Evolutionary conservation across 805 yeast species (phyloP).

Genomic region (Danielia oregonensis): DNA sequence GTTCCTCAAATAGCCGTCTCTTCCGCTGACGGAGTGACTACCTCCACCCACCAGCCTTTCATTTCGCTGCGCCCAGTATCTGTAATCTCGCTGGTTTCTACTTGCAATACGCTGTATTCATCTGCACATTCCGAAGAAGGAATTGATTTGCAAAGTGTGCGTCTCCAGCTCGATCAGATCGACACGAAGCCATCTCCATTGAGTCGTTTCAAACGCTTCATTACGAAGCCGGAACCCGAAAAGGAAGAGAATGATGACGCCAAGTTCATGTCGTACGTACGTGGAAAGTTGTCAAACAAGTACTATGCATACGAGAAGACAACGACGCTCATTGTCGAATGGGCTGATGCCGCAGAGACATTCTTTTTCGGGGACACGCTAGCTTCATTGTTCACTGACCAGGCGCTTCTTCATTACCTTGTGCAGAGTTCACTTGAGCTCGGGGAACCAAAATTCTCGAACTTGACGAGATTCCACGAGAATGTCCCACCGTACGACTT

Average conservation of each 20-base stretch:
- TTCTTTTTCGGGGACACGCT: slow-evolving; percentile 19
- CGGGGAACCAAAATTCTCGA: slow-evolving; percentile 18
- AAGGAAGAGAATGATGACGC: slow-evolving; percentile 7
- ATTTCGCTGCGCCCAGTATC: neutral
- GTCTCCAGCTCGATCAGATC: slow-evolving; percentile 5
- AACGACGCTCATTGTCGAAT: slow-evolving; percentile 10
- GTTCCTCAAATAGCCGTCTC: neutral
- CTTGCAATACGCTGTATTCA: slow-evolving; percentile 7
- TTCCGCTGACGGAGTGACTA: neutral
- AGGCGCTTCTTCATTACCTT: slow-evolving; percentile 12
- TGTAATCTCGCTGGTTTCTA: slow-evolving; percentile 1
- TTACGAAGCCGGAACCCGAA: slow-evolving; percentile 2
- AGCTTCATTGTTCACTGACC: slow-evolving; percentile 8
- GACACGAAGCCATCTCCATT: slow-evolving; percentile 3
- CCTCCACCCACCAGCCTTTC: neutral
- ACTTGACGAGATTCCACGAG: slow-evolving; percentile 11
- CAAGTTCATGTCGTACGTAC: slow-evolving; percentile 5
- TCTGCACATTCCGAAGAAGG: slow-evolving; percentile 8
- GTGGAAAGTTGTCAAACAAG: slow-evolving; percentile 2
- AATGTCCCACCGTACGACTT: slow-evolving; percentile 2
- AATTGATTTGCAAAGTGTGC: slow-evolving; percentile 13
- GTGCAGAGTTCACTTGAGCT: slow-evolving; percentile 15
- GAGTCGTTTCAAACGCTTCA: slow-evolving; percentile 6
- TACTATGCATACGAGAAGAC: slow-evolving; percentile 8
- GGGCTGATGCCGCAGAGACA: slow-evolving; percentile 17